A percentile compares a stretch with the other conserved stretches of the same genome.
Conservation (phyloP, 108 stramenopile species). For the Fragilariopsis cylindrus region DNA sequence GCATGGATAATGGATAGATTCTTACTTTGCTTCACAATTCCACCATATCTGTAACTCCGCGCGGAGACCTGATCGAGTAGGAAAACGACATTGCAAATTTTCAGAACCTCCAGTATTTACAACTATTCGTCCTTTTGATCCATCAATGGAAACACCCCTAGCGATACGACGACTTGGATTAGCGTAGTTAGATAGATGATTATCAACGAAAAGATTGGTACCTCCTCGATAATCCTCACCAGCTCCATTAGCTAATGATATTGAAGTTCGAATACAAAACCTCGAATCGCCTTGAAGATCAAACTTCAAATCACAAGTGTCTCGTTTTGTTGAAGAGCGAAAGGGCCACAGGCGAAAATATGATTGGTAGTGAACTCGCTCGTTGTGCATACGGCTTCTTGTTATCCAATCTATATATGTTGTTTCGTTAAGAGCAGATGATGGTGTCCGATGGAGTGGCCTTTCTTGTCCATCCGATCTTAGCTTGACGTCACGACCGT, state of each 20-base stretch:
- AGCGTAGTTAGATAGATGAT: conserved; percentile 32
- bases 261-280: conserved; percentile 51
- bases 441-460: conserved; percentile 6
- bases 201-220: conserved; percentile 39
- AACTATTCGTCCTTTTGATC: conserved; percentile 45
- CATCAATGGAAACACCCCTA: conserved; percentile 40
- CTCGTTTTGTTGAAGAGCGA: conserved; percentile 32
- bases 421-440: conserved; percentile 32
- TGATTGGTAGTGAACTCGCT: conserved; percentile 18
- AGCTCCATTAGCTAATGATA: conserved; percentile 44
- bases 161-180: conserved; percentile 33
- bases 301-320: conserved; percentile 43
- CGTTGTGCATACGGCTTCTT: conserved; percentile 30
- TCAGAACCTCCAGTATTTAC: conserved; percentile 50
- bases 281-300: conserved; percentile 47
- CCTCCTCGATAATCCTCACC: conserved; percentile 45
- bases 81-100: conserved; percentile 51
- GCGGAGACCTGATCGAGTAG: conserved; percentile 44
- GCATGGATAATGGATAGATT: no score
- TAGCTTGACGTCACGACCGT: conserved; percentile 26
- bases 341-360: conserved; percentile 43
- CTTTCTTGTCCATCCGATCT: background rate
- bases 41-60: conserved; percentile 66
- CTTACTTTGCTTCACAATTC: conserved; percentile 24
- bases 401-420: conserved; percentile 40